Evolutionary conservation across 2,329 filamentous ascomycete genomes (phyloP).

Genomic region (Ascochyta fabae): DNA sequence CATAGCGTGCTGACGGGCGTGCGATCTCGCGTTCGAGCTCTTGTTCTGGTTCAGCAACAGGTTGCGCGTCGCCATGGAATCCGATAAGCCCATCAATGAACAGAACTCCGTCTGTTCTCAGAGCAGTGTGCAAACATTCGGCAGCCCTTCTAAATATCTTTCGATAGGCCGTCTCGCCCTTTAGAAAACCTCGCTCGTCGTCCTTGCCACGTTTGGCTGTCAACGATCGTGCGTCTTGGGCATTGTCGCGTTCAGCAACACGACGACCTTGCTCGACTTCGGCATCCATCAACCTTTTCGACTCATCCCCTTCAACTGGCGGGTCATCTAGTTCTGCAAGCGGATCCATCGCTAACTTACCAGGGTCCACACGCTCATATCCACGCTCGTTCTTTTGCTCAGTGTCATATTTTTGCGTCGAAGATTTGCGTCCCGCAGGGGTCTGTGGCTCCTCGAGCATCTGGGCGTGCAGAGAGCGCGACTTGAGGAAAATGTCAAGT

Average conservation of each 20-base stretch:
- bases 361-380: neutral
- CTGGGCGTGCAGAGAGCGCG: neutral
- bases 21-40: slow-evolving; percentile 16
- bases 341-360: neutral
- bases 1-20: neutral
- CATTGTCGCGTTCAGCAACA: neutral
- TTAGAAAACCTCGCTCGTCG: neutral
- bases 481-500: slow-evolving; percentile 10
- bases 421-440: neutral
- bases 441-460: slow-evolving; percentile 2
- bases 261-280: neutral
- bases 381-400: neutral
- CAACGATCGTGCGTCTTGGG: neutral
- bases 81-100: slow-evolving; percentile 26
- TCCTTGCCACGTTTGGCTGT: neutral
- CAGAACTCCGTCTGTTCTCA: slow-evolving; percentile 22
- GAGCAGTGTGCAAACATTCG: slow-evolving; percentile 14
- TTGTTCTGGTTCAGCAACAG: slow-evolving; percentile 18
- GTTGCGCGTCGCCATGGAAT: slow-evolving; percentile 19
- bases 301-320: slow-evolving; percentile 1
- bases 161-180: slow-evolving; percentile 20
- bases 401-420: neutral
- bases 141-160: slow-evolving; percentile 24
- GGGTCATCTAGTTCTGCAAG: neutral
- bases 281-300: neutral